Conservation (phyloP, 345 rosid genomes). For the Eucalyptus sp. region DNA sequence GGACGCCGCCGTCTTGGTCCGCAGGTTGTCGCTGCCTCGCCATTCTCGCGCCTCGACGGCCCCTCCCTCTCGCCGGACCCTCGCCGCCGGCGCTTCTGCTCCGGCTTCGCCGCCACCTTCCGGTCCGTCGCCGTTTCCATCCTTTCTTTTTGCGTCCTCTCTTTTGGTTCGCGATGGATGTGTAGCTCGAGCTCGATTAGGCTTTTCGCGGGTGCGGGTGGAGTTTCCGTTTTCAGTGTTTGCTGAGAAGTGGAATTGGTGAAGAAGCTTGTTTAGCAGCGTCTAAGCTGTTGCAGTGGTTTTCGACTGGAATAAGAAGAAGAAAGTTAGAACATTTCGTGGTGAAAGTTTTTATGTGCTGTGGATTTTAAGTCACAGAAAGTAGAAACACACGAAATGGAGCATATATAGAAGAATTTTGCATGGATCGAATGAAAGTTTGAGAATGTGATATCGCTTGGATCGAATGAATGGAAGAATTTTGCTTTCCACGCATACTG, state of each 20-base stretch:
- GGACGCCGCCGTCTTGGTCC: neutral
- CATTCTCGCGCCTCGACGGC: neutral
- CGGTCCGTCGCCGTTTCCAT: neutral
- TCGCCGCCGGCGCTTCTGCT: slow-evolving; percentile 9
- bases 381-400: neutral
- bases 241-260: neutral
- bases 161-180: neutral
- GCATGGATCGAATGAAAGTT: neutral
- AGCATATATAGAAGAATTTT: neutral
- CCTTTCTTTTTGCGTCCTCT: neutral
- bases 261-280: neutral
- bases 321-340: neutral
- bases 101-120: slow-evolving; percentile 4
- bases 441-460: neutral
- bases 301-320: neutral
- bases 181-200: neutral
- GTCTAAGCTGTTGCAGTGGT: neutral
- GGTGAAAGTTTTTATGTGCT: neutral
- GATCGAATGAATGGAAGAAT: neutral
- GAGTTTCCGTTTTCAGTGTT: neutral
- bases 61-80: neutral
- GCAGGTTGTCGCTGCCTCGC: neutral
- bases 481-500: neutral
- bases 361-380: neutral
- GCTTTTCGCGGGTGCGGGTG: neutral